Percentiles rank a stretch among this genome's conserved stretches.
Evolutionary conservation across 2,329 filamentous ascomycete genomes (phyloP).

Genomic region (Helminthosporium solani): DNA sequence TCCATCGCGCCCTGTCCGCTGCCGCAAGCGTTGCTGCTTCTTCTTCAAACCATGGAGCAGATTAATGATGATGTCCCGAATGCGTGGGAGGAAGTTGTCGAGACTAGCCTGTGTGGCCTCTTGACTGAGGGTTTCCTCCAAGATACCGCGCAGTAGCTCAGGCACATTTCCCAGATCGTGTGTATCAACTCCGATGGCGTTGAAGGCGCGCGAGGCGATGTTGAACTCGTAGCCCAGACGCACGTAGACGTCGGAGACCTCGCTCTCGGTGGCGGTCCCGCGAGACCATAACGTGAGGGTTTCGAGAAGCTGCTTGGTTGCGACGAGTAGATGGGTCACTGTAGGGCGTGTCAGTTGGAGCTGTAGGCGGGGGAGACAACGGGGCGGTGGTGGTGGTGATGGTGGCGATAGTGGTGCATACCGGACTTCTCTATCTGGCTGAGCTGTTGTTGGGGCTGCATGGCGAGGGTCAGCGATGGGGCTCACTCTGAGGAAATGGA

Average conservation of each 20-base stretch:
- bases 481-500: slow-evolving; percentile 1
- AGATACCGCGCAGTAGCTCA: slow-evolving; percentile 81
- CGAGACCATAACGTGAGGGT: slow-evolving; percentile 98
- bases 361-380: not conserved
- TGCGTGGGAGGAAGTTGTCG: slow-evolving; percentile 88
- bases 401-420: not conserved
- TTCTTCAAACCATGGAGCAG: slow-evolving; percentile 92
- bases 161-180: slow-evolving; percentile 92
- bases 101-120: slow-evolving; percentile 92
- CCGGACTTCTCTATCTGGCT: slow-evolving; percentile 95
- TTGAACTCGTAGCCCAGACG: slow-evolving; percentile 98
- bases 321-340: slow-evolving; percentile 85
- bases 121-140: slow-evolving; percentile 94
- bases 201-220: slow-evolving; percentile 95
- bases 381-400: not conserved
- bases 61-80: slow-evolving; percentile 98
- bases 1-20: slow-evolving; percentile 55
- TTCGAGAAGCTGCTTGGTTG: slow-evolving; percentile 95
- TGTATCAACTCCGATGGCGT: slow-evolving; percentile 94
- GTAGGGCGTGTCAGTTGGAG: not conserved
- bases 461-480: slow-evolving; percentile 16
- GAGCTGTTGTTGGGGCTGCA: slow-evolving; percentile 69
- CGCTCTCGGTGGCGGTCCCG: slow-evolving; percentile 83
- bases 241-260: slow-evolving; percentile 98
- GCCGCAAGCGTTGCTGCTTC: slow-evolving; percentile 85